Evolutionary conservation across 768 basidiomycete species (phyloP).

Genomic region (Leccinum uliginosum): DNA sequence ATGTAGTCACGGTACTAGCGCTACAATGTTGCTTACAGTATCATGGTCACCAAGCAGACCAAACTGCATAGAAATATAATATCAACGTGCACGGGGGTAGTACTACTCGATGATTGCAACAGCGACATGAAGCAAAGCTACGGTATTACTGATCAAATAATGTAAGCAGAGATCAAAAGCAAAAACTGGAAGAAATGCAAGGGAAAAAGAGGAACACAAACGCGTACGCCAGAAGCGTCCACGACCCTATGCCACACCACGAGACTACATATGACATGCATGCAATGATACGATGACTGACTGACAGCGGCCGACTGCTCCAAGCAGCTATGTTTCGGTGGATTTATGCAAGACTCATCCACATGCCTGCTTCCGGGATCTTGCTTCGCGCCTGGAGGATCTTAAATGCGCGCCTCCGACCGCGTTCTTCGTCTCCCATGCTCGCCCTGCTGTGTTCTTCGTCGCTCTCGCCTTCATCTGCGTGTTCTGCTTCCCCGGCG

Average conservation of each 20-base stretch:
- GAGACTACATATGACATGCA: background rate
- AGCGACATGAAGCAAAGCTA: conserved; percentile 28
- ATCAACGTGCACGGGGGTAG: conserved; percentile 10
- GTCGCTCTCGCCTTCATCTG: conserved; percentile 34
- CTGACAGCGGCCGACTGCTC: background rate
- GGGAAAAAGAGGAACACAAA: conserved; percentile 3
- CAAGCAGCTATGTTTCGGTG: background rate
- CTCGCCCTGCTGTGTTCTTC: conserved; percentile 21
- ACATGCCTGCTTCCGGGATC: conserved; percentile 72
- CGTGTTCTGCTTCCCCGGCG: conserved; percentile 47
- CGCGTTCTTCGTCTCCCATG: conserved; percentile 35
- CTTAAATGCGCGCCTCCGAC: conserved; percentile 56
- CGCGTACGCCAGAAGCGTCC: conserved; percentile 5
- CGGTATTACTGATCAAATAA: conserved; percentile 32
- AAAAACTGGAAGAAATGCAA: conserved; percentile 1
- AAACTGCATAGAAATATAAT: conserved; percentile 2
- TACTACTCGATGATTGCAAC: conserved; percentile 20
- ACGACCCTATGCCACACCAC: conserved; percentile 9
- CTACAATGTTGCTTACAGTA: background rate
- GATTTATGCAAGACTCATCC: conserved; percentile 65
- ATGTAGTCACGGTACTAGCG: no score
- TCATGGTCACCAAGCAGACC: background rate
- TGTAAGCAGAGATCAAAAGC: conserved; percentile 11
- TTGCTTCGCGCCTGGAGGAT: conserved; percentile 68
- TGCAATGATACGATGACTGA: background rate